Evolutionary conservation across 169 alveolate genomes (phyloP), one percentile per base, ranked within the genome.

Genomic region (Amoebophrya sp.): DNA sequence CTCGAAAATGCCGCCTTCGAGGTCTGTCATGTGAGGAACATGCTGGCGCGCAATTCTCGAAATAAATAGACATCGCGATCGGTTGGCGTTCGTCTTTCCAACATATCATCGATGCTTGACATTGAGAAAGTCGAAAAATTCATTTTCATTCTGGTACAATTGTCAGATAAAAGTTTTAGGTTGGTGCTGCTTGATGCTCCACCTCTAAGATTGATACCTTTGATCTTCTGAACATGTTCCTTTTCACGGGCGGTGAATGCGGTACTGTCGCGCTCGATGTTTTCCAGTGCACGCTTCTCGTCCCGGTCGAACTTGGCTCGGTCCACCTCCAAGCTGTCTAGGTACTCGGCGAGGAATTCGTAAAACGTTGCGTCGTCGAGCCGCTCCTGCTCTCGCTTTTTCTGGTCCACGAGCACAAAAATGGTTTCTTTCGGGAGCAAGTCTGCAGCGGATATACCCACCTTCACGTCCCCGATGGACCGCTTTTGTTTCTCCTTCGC

Each of bases 391-490:
- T 66, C 83, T 3, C 83, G 83, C 83, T 12, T 66, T 25, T 66
- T 66, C 35, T 66, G 83, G 83, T 66, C 83, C 32, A n/a, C 35
- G 32, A 66, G 83, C 32, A 66, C 83, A 25, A 25, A 66, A 66
- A 66, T 25, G 83, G 83, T 66, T n/a, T 66, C 83, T n/a, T 25
- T 66, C 39, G 83, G 83, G 29, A 66, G 83, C 35, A 66, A n/a
- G 32, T 66, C 83, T 25, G 29, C 35, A 3, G 83, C 83, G 18
- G 83, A 25, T 7, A 41, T 41, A 12, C 54, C 54, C 23, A 12
- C 12, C 54, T 41, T 41, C 39, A 66, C 83, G 38, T 18, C 29
- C 7, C 83, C 83, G 29, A 66, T 66, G 83, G 83, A 7, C 10
- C 83, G 83, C 83, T 66, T 66, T 12, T 41, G 54, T 12, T 41